Evolutionary conservation across 495 filamentous ascomycete species (phyloP), one percentile per base, ranked within the genome.

Genomic region (Lasiosphaeriaceae sp.): DNA sequence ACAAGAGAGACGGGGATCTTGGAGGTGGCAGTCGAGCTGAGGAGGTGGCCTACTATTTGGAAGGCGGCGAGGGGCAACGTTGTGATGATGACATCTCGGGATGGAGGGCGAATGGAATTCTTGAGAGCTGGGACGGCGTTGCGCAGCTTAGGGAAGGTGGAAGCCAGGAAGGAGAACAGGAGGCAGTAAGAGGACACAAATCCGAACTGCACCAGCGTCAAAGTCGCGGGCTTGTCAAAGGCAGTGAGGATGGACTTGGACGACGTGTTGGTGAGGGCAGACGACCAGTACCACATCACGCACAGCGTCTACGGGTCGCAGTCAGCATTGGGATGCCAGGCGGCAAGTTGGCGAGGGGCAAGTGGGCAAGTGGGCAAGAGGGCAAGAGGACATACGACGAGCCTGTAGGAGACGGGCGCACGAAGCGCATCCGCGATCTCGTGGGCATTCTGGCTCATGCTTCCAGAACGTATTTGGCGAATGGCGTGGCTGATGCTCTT

Each of bases 211-310:
- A 97, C 80, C 46, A 97, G 76, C 7, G 94, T 99, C 65, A 99
- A 80, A 22, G 94, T 99, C 20, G 96, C 86, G 11, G 94, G 95
- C 69, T 88, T 90, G 31, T 90, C 86, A 58, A 97, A 92, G 34
- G 92, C 87, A 62, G 92, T 97, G 55, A 99, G 81, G 66, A 99
- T 97, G 11, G 92, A 87, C 75, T 97, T 97, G 37, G 94, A 97
- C 53, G 95, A 97, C 0, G 92, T 96, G 72, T 97, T 99, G 56
- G 94, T 96, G 58, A 97, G 75, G 50, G 94, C 93, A 24, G 94
- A 97, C 29, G 90, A 91, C 71, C 89, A 79, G 72, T 97, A 99
- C 94, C 94, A 97, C 62, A 90, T 74, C 47, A 90, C 66, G 71
- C 92, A 96, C 35, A 96, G 84, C 39, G 79, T 70, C 91, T 96